Conservation (phyloP, 139 green algal species). For the Tetradesmus obliquus region DNA sequence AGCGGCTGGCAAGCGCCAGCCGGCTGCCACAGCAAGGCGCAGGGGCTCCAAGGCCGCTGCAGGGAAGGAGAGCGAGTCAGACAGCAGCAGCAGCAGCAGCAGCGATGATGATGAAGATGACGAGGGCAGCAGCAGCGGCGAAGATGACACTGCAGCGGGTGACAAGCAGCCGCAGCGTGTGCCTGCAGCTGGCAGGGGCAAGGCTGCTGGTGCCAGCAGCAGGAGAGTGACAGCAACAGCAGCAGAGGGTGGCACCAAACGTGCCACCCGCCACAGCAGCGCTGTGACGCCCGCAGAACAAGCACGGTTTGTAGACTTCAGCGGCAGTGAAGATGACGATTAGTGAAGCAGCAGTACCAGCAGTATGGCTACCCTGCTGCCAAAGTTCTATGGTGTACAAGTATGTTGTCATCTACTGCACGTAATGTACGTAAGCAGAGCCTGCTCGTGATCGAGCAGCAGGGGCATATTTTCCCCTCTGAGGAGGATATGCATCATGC, state of each 20-base stretch:
- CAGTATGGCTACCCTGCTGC: too few relatives aligned
- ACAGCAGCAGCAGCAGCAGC: constrained; percentile 16
- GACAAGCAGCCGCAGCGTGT: neutral
- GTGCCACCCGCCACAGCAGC: neutral
- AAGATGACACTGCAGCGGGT: neutral
- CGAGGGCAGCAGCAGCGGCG: constrained; percentile 2
- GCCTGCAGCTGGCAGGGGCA: neutral
- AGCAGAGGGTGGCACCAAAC: neutral
- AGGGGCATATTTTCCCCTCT: too few relatives aligned
- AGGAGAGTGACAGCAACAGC: neutral
- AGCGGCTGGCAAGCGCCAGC: neutral
- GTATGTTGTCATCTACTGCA: too few relatives aligned
- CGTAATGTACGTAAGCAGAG: too few relatives aligned
- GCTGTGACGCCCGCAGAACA: neutral
- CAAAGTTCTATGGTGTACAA: too few relatives aligned
- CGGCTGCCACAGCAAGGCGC: neutral
- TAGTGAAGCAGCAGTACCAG: neutral
- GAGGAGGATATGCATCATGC: too few relatives aligned
- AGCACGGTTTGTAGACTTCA: neutral
- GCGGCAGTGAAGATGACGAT: constrained; percentile 4
- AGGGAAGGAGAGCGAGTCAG: neutral
- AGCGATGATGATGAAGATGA: neutral
- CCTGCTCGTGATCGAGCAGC: too few relatives aligned
- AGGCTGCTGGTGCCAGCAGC: neutral
- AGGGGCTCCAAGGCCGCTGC: neutral